phyloP scores from a whole-genome alignment of 768 basidiomycete species.

The Lactifluus volemus region DNA sequence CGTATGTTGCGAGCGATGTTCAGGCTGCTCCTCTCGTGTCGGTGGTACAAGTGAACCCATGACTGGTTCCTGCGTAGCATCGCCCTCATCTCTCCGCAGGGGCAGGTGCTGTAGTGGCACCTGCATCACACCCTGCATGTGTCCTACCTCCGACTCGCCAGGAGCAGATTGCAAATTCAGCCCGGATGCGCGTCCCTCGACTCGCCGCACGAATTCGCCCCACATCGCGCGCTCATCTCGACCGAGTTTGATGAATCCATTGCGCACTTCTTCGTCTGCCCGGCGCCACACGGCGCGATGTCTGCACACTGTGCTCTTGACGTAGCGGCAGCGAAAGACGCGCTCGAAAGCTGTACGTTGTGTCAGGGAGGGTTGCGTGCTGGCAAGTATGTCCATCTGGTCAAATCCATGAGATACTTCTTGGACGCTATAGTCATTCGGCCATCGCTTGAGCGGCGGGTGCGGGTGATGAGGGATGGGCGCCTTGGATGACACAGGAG shows the following conservation, averaged over 20 bases:
- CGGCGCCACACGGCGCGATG: conserved; percentile 62
- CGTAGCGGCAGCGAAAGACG: conserved; percentile 61
- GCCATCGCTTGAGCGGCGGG: conserved; percentile 65
- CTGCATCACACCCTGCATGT: conserved; percentile 15
- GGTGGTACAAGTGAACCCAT: conserved; percentile 26
- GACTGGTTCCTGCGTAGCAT: conserved; percentile 20
- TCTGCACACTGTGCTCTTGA: conserved; percentile 66
- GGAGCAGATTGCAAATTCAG: conserved; percentile 12
- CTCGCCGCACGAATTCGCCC: conserved; percentile 59
- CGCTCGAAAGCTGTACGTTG: conserved; percentile 63
- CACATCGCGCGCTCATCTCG: conserved; percentile 50
- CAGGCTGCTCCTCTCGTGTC: conserved; percentile 19
- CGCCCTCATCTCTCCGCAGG: conserved; percentile 18
- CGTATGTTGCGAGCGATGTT: conserved; percentile 8
- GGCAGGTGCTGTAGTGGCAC: conserved; percentile 10
- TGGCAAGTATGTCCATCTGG: conserved; percentile 35
- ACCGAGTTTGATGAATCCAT: conserved; percentile 48
- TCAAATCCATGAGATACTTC: conserved; percentile 56
- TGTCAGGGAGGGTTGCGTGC: conserved; percentile 36
- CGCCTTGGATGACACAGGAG: conserved; percentile 20
- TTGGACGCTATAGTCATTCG: conserved; percentile 64
- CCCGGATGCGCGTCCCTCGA: conserved; percentile 38
- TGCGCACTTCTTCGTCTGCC: conserved; percentile 39
- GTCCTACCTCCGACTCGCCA: conserved; percentile 12
- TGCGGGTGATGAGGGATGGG: conserved; percentile 42